Evolutionary conservation across 208 protist genomes (phyloP).

Genomic region (Perkinsela sp.): DNA sequence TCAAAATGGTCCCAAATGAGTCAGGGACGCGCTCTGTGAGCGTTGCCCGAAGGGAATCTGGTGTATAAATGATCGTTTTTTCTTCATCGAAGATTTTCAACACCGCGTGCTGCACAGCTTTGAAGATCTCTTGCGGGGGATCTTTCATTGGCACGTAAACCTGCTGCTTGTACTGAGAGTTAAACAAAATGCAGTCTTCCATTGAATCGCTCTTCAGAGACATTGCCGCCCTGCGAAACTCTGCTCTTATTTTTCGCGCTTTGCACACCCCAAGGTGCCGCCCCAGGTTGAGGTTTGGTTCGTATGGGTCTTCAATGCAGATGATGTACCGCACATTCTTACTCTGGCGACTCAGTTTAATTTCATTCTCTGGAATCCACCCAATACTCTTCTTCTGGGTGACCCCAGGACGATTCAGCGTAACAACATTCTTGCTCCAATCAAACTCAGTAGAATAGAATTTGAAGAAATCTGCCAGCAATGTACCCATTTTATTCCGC

Average conservation of each 20-base stretch:
- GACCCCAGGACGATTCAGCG: slow-evolving; percentile 30
- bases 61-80: background rate
- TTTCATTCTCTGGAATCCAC: background rate
- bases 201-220: slow-evolving; percentile 28
- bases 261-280: slow-evolving; percentile 56
- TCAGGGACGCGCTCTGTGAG: background rate
- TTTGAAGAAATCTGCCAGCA: slow-evolving; percentile 57
- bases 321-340: slow-evolving; percentile 21
- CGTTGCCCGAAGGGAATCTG: background rate
- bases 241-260: slow-evolving; percentile 32
- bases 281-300: slow-evolving; percentile 46
- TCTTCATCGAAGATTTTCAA: background rate
- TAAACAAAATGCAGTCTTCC: background rate
- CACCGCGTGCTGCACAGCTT: background rate
- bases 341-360: background rate
- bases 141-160: slow-evolving; percentile 1
- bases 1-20: background rate
- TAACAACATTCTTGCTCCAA: slow-evolving; percentile 48
- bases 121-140: background rate
- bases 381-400: slow-evolving; percentile 22
- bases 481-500: slow-evolving; percentile 19
- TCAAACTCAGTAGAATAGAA: slow-evolving; percentile 63
- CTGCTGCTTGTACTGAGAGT: background rate
- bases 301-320: slow-evolving; percentile 66
- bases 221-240: slow-evolving; percentile 33